Percentiles rank a stretch among this genome's conserved stretches.
These are phyloP conservation scores for Talaromyces sp. DNA, from an alignment of 2,329 filamentous ascomycete genomes.

Conservation along the genomic window DNA sequence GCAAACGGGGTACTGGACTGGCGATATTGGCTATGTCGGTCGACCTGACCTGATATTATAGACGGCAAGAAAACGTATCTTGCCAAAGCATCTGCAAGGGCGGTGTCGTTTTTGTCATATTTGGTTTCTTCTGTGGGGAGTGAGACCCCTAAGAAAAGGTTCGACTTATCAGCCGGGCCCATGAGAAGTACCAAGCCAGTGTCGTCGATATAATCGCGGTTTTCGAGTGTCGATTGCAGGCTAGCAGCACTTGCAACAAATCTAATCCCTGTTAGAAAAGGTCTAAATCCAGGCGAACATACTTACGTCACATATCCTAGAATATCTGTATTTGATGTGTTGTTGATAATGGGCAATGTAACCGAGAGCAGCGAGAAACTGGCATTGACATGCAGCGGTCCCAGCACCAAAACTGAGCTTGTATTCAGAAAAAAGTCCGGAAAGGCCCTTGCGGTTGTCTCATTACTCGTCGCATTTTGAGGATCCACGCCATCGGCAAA, in stretches of 20 bases:
- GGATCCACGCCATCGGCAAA: constrained; percentile 17
- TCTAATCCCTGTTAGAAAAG: constrained; percentile 48
- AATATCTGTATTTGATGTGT: constrained; percentile 55
- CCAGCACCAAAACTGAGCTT: constrained; percentile 63
- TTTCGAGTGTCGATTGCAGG: constrained; percentile 40
- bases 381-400: constrained; percentile 67
- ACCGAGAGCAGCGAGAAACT: constrained; percentile 73
- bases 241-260: constrained; percentile 49
- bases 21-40: constrained; percentile 6
- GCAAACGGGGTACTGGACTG: constrained; percentile 50
- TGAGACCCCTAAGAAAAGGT: neutral
- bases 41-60: neutral
- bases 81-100: constrained; percentile 1
- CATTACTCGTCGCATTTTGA: constrained; percentile 18
- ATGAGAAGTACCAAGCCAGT: constrained; percentile 1
- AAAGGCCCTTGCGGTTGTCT: constrained; percentile 31
- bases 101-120: neutral
- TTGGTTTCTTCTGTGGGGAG: neutral
- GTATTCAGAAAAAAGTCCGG: constrained; percentile 39
- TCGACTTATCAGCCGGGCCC: constrained; percentile 1
- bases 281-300: constrained; percentile 52
- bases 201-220: constrained; percentile 5
- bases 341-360: constrained; percentile 72
- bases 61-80: constrained; percentile 6
- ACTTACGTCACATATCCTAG: constrained; percentile 76